Evolutionary conservation across 202 grass and related monocot genomes (phyloP).

Genomic region (Panicum hallii): DNA sequence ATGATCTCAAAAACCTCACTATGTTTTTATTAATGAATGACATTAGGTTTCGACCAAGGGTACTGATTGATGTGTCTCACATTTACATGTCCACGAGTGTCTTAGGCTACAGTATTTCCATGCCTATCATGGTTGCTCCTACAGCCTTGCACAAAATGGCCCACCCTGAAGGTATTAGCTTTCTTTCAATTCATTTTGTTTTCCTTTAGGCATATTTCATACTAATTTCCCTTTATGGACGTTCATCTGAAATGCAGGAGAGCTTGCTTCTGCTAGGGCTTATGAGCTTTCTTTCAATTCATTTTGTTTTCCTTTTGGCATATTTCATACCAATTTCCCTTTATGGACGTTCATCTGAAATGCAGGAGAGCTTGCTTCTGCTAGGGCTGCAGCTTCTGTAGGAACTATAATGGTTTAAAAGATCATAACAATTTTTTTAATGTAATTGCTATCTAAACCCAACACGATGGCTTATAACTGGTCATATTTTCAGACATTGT

Average conservation of each 20-base stretch:
- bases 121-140: slow-evolving; percentile 95
- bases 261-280: slow-evolving; percentile 82
- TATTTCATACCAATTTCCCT: neutral
- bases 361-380: slow-evolving; percentile 90
- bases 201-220: neutral
- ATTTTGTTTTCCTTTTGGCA: neutral
- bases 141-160: slow-evolving; percentile 97
- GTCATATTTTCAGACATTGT: slow-evolving; percentile 66
- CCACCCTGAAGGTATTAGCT: slow-evolving; percentile 71
- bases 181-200: neutral
- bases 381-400: slow-evolving; percentile 80
- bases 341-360: neutral
- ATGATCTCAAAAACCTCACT: neutral
- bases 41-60: slow-evolving; percentile 78
- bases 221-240: slow-evolving; percentile 2
- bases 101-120: slow-evolving; percentile 81
- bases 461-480: slow-evolving; percentile 25
- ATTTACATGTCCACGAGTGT: slow-evolving; percentile 71
- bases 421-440: slow-evolving; percentile 2
- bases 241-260: slow-evolving; percentile 56
- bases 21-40: slow-evolving; percentile 16
- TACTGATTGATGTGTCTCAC: slow-evolving; percentile 73
- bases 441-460: neutral
- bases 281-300: neutral
- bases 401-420: slow-evolving; percentile 86